These are phyloP conservation scores for Nemania abortiva DNA, from an alignment of 2,329 filamentous ascomycete genomes.

Conservation along the genomic window DNA sequence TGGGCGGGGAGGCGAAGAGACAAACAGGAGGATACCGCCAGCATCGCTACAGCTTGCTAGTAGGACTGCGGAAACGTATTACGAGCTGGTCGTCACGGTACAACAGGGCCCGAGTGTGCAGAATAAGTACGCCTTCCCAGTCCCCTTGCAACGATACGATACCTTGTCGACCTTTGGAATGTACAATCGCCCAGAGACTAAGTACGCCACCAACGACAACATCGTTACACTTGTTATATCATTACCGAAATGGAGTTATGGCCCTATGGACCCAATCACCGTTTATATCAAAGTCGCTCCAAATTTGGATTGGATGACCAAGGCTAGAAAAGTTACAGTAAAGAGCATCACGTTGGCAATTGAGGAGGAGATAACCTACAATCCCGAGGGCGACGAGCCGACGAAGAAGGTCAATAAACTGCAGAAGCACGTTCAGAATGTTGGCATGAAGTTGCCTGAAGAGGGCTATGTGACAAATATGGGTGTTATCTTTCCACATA, in stretches of 20 bases:
- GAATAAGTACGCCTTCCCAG: constrained; percentile 90
- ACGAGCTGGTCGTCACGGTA: constrained; percentile 95
- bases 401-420: constrained; percentile 89
- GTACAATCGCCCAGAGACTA: constrained; percentile 96
- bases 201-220: constrained; percentile 87
- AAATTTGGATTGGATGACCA: constrained; percentile 90
- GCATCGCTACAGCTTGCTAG: constrained; percentile 91
- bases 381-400: constrained; percentile 96
- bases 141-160: constrained; percentile 93
- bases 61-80: constrained; percentile 95
- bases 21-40: constrained; percentile 88
- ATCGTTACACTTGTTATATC: constrained; percentile 92
- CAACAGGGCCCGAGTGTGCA: constrained; percentile 90
- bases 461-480: constrained; percentile 93
- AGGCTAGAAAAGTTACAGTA: constrained; percentile 92
- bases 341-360: constrained; percentile 93
- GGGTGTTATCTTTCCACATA: constrained; percentile 89
- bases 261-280: constrained; percentile 92
- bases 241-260: constrained; percentile 95
- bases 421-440: constrained; percentile 82
- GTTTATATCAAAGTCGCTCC: constrained; percentile 95
- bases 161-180: constrained; percentile 98
- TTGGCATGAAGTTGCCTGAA: constrained; percentile 88
- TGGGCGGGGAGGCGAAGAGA: constrained; percentile 89
- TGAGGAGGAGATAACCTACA: constrained; percentile 98